Percentiles rank a stretch among this genome's conserved stretches.
These are phyloP conservation scores for Solanum pinnatisectum DNA, from an alignment of 257 asterid species.

Conservation along the genomic window DNA sequence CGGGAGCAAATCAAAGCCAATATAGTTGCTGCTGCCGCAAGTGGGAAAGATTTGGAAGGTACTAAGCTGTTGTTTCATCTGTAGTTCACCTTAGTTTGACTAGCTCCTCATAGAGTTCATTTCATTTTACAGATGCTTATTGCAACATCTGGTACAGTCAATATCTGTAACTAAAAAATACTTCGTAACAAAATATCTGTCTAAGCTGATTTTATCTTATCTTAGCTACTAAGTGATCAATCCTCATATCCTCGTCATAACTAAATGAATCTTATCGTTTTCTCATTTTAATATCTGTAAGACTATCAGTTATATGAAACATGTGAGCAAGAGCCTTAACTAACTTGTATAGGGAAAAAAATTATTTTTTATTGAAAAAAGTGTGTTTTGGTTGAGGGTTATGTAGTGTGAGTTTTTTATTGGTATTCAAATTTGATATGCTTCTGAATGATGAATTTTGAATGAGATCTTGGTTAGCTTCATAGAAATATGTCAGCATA, in stretches of 20 bases:
- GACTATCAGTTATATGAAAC: background rate
- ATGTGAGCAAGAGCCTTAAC: background rate
- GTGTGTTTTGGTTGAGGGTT: background rate
- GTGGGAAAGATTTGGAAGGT: conserved; percentile 99
- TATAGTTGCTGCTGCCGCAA: conserved; percentile 80
- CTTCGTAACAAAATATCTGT: background rate
- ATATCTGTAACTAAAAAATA: background rate
- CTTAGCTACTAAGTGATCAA: background rate
- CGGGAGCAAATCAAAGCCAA: conserved; percentile 77
- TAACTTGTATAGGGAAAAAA: background rate
- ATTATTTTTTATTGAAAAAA: background rate
- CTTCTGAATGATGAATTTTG: background rate
- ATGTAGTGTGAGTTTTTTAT: background rate
- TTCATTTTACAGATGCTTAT: background rate
- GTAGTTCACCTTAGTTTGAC: background rate
- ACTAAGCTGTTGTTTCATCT: background rate
- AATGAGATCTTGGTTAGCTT: background rate
- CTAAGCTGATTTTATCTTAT: background rate
- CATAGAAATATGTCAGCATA: background rate
- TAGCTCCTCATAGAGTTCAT: background rate
- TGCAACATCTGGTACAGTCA: background rate
- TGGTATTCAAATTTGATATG: background rate
- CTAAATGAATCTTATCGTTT: background rate
- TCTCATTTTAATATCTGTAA: background rate
- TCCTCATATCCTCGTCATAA: background rate